Evolutionary conservation across 129 eudicot genomes (phyloP).

Genomic region (Ambrosia trifida): DNA sequence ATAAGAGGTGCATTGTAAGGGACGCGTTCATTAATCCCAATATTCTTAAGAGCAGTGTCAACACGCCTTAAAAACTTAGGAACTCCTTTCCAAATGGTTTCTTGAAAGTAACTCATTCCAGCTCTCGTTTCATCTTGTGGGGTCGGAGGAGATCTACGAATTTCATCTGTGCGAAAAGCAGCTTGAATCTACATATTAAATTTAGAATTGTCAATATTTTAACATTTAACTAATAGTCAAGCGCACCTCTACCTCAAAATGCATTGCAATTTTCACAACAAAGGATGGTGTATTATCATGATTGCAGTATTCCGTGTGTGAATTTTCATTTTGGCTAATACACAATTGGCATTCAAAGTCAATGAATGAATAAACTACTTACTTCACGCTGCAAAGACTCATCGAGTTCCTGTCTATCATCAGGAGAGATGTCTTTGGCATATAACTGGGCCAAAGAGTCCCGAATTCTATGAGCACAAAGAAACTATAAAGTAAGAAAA

Average conservation of each 20-base stretch:
- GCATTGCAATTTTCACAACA: not conserved
- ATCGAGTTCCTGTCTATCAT: slow-evolving; percentile 84
- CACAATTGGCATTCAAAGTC: not conserved
- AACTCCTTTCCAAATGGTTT: slow-evolving; percentile 96
- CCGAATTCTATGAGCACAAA: slow-evolving; percentile 54
- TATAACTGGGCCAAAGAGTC: slow-evolving; percentile 75
- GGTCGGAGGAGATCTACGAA: slow-evolving; percentile 81
- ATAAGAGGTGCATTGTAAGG: slow-evolving; percentile 98
- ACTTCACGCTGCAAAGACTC: slow-evolving; percentile 94
- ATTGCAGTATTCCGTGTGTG: not conserved
- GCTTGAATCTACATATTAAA: slow-evolving; percentile 78
- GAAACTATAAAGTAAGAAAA: slow-evolving; percentile 8
- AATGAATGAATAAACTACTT: slow-evolving; percentile 17
- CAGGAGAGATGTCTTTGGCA: slow-evolving; percentile 77
- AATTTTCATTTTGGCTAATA: not conserved
- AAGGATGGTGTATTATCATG: slow-evolving; percentile 1
- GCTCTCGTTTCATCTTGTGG: slow-evolving; percentile 99
- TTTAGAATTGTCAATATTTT: slow-evolving; percentile 6
- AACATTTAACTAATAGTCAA: not conserved
- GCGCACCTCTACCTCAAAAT: slow-evolving; percentile 16
- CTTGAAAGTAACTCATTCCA: slow-evolving; percentile 99
- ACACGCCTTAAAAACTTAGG: slow-evolving; percentile 92
- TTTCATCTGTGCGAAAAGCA: slow-evolving; percentile 97
- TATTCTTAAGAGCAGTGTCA: slow-evolving; percentile 95
- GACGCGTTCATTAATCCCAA: slow-evolving; percentile 91